phyloP scores from a whole-genome alignment of 306 rosid species.

The Biancaea sappan region DNA sequence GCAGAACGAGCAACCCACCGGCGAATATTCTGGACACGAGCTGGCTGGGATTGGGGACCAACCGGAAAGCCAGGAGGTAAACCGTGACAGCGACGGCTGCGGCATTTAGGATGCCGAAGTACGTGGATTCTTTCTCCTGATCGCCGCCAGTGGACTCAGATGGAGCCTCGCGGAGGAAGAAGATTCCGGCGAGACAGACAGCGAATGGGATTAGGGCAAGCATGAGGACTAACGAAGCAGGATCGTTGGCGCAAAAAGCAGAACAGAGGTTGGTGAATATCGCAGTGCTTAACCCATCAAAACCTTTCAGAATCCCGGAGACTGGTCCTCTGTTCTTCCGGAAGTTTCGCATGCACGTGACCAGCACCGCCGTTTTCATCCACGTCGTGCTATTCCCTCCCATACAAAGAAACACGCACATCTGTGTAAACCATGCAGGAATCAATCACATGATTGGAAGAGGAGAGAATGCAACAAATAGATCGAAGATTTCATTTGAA shows the following conservation, averaged over 20 bases:
- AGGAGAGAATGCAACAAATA: no score
- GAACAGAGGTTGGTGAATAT: constrained; percentile 82
- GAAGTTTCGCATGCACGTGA: constrained; percentile 66
- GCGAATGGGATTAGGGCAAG: constrained; percentile 69
- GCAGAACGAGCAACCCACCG: constrained; percentile 46
- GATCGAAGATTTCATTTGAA: no score
- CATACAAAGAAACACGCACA: constrained; percentile 84
- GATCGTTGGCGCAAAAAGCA: constrained; percentile 63
- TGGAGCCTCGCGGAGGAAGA: constrained; percentile 80
- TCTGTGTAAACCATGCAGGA: constrained; percentile 38
- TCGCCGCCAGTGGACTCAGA: constrained; percentile 33
- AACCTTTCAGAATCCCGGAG: constrained; percentile 67
- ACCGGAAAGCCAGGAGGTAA: constrained; percentile 57
- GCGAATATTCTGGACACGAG: constrained; percentile 52
- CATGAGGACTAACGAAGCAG: constrained; percentile 69
- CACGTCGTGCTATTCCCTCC: constrained; percentile 97
- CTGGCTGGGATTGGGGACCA: constrained; percentile 50
- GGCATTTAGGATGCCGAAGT: constrained; percentile 61
- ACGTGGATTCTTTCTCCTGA: constrained; percentile 53
- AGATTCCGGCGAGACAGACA: constrained; percentile 66
- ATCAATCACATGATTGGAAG: neutral
- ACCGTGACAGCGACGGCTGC: constrained; percentile 69
- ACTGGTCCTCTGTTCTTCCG: constrained; percentile 65
- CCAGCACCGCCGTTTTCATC: constrained; percentile 90
- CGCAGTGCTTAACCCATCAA: constrained; percentile 88